phyloP scores from a whole-genome alignment of 1,284 basidiomycete genomes.

The Malassezia caprae region DNA sequence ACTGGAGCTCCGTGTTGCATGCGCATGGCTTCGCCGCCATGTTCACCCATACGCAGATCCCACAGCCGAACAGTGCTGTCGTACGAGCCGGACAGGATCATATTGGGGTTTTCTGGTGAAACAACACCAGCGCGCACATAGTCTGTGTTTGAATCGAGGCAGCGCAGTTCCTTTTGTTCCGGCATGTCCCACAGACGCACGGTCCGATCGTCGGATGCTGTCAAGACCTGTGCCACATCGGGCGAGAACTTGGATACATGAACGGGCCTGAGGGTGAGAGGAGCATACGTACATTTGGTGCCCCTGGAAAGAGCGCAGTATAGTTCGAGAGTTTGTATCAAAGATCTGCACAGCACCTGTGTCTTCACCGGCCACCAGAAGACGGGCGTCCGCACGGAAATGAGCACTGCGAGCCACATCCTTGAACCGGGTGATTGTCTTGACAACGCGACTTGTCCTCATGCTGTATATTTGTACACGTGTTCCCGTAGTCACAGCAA shows the following conservation, averaged over 20 bases:
- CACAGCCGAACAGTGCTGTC: constrained; percentile 83
- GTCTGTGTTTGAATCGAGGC: constrained; percentile 77
- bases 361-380: constrained; percentile 90
- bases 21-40: constrained; percentile 34
- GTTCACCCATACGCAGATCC: constrained; percentile 58
- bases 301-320: constrained; percentile 78
- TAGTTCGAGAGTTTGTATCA: constrained; percentile 85
- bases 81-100: constrained; percentile 86
- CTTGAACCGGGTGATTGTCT: constrained; percentile 92
- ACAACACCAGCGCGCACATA: constrained; percentile 89
- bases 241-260: constrained; percentile 87
- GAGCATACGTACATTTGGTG: constrained; percentile 64
- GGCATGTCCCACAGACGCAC: constrained; percentile 91
- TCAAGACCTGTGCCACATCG: constrained; percentile 70
- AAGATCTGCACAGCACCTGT: constrained; percentile 89
- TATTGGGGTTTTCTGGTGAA: constrained; percentile 67
- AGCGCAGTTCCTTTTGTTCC: constrained; percentile 67
- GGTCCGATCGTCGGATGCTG: constrained; percentile 91
- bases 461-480: constrained; percentile 92
- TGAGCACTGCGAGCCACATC: constrained; percentile 67
- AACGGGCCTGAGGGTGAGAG: constrained; percentile 56
- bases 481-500: constrained; percentile 88
- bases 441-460: constrained; percentile 83
- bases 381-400: constrained; percentile 73
- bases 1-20: constrained; percentile 58